These are phyloP conservation scores for Dalbergia cultrata DNA, from an alignment of 306 rosid species.

Conservation along the genomic window DNA sequence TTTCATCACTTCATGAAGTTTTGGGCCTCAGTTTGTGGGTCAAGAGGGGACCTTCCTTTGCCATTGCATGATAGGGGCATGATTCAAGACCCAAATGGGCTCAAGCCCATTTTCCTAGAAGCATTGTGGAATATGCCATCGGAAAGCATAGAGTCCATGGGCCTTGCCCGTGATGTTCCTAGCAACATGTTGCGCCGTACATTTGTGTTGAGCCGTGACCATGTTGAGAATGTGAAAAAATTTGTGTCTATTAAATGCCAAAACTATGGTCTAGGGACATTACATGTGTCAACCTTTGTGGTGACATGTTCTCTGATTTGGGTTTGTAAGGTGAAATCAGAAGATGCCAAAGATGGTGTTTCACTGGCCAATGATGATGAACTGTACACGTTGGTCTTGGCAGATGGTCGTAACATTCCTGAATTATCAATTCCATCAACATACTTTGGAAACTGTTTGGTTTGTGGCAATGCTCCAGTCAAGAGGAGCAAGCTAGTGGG, in stretches of 20 bases:
- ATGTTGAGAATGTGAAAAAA: conserved; percentile 37
- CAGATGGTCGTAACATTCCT: conserved; percentile 48
- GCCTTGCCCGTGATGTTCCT: not conserved
- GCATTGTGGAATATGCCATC: not conserved
- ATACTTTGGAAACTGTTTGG: conserved; percentile 57
- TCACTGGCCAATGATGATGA: conserved; percentile 21
- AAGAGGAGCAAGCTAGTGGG: conserved; percentile 45
- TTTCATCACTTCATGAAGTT: conserved; percentile 45
- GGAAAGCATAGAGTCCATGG: not conserved
- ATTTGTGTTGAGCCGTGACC: conserved; percentile 28
- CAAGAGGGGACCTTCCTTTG: conserved; percentile 10
- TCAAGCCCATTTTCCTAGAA: not conserved
- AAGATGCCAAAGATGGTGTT: not conserved
- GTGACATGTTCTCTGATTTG: conserved; percentile 44
- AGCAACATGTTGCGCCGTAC: conserved; percentile 4
- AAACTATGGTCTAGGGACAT: not conserved
- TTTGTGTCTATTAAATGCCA: not conserved
- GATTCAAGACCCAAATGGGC: conserved; percentile 26
- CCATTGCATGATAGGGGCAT: conserved; percentile 34
- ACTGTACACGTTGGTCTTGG: conserved; percentile 31
- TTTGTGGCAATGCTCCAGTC: not conserved
- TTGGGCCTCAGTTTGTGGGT: conserved; percentile 38
- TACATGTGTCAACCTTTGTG: conserved; percentile 38
- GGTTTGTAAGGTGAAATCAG: conserved; percentile 40
- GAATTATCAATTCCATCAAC: conserved; percentile 40